These are phyloP conservation scores for Gamarada debralockiae DNA, from an alignment of 495 filamentous ascomycete genomes.

Conservation along the genomic window DNA sequence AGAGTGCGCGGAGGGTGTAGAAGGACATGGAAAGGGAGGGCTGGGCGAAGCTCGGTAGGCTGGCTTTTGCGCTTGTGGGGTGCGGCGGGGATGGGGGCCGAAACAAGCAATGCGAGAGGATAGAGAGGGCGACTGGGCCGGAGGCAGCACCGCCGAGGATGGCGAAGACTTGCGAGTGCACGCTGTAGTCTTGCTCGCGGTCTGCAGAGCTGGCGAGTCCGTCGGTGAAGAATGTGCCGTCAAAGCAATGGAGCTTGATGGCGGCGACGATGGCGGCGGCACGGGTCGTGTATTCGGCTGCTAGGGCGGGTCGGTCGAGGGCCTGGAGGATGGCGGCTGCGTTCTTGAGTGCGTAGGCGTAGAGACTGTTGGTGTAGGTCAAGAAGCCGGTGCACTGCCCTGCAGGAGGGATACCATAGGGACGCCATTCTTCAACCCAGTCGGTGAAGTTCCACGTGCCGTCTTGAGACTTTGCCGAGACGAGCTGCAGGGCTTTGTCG, in stretches of 20 bases:
- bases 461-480: constrained; percentile 1
- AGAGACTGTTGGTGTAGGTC: constrained; percentile 34
- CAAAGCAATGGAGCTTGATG: constrained; percentile 30
- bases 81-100: background rate
- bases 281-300: constrained; percentile 28
- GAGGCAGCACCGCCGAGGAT: constrained; percentile 27
- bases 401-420: constrained; percentile 23
- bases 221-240: constrained; percentile 12
- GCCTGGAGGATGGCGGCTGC: constrained; percentile 25
- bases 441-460: constrained; percentile 36
- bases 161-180: constrained; percentile 34
- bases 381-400: constrained; percentile 33
- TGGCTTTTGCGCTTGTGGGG: too few relatives aligned
- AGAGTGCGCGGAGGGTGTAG: background rate
- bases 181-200: constrained; percentile 21
- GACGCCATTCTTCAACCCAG: constrained; percentile 35
- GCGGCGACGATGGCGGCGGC: constrained; percentile 20
- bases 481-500: constrained; percentile 25
- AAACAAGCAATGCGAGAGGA: constrained; percentile 13
- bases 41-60: background rate
- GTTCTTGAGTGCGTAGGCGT: constrained; percentile 30
- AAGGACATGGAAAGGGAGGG: background rate
- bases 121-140: constrained; percentile 32
- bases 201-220: constrained; percentile 16
- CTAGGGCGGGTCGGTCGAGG: constrained; percentile 26